A percentile compares a stretch with the other conserved stretches of the same genome.
Conservation (phyloP, 768 basidiomycete species). For the Zangia roseola region DNA sequence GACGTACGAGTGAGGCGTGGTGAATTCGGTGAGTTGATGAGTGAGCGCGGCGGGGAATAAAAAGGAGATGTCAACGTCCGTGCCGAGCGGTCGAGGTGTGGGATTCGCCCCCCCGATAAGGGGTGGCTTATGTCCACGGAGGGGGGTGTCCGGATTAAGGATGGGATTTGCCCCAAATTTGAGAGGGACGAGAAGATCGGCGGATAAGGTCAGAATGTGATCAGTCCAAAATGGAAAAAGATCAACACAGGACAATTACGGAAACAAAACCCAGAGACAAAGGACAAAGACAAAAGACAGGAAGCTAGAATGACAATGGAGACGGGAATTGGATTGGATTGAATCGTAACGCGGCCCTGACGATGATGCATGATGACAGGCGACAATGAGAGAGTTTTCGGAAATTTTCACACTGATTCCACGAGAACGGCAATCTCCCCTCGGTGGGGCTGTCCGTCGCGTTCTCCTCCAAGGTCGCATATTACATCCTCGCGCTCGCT, state of each 20-base stretch:
- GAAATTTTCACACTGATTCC: no score
- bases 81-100: constrained; percentile 19
- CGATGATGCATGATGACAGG: no score
- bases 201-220: constrained; percentile 33
- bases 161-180: constrained; percentile 26
- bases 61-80: constrained; percentile 16
- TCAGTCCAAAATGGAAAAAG: constrained; percentile 23
- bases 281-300: no score
- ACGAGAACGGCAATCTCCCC: no score
- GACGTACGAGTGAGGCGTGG: neutral
- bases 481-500: no score
- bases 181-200: constrained; percentile 34
- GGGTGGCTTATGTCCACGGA: constrained; percentile 32
- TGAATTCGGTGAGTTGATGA: neutral
- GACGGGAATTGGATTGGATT: no score
- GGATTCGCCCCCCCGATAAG: constrained; percentile 17
- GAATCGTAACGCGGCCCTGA: no score
- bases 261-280: constrained; percentile 10
- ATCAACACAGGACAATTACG: constrained; percentile 30
- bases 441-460: no score
- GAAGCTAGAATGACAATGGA: no score
- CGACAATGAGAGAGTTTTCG: no score
- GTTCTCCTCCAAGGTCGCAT: no score
- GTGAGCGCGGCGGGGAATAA: no score
- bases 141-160: constrained; percentile 12